Base-by-base conservation (phyloP, 106 monocot species). In the Dioscorea dumetorum region DNA sequence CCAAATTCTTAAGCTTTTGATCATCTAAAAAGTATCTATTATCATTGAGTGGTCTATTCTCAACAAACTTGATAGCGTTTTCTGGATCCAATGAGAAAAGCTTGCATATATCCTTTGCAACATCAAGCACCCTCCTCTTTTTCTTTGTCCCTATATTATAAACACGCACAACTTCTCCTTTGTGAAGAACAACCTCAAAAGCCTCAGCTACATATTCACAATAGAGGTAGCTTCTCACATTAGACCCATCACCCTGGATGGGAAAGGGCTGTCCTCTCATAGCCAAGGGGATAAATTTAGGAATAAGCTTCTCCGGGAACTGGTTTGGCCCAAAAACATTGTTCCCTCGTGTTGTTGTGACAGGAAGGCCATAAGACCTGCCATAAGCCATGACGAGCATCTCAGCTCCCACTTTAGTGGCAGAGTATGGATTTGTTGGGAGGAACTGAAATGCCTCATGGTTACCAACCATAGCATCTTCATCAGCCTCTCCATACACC, bases 41-140 rank as follows among this genome's bases (percentile, higher is more conserved):
- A 57, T 85, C 85, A 62, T 85, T 85, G 62, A 85, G 81, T 4
- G 81, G 85, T 31, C 85, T 61, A 70, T 85, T 85, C 3, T 85
- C 85, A 3, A 85, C 85, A 64, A 64, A 77, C 50, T 61, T 41
- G 65, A 77, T 77, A n/a, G 64, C 53, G 8, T 11, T 35, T 3
- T 64, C 70, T n/a, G 70, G 22, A 48, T 71, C 64, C 61, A 77
- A 64, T 5, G 33, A 32, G 49, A 77, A 77, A 19, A 77, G 63
- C 53, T 49, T 64, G 24, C 71, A 77, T 21, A 77, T 58, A 67
- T 77, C 77, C 14, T 56, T 65, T 2, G 77, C 77, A 10, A 77
- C 77, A 58, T 77, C 77, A 16, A 71, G 58, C 35, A 77, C 77
- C 24, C 77, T 62, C 60, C 77, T 62, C 63, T 77, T 70, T 28